Evolutionary conservation across 495 filamentous ascomycete species (phyloP), one percentile per base, ranked within the genome.

Genomic region (Hypoxylon fragiforme): DNA sequence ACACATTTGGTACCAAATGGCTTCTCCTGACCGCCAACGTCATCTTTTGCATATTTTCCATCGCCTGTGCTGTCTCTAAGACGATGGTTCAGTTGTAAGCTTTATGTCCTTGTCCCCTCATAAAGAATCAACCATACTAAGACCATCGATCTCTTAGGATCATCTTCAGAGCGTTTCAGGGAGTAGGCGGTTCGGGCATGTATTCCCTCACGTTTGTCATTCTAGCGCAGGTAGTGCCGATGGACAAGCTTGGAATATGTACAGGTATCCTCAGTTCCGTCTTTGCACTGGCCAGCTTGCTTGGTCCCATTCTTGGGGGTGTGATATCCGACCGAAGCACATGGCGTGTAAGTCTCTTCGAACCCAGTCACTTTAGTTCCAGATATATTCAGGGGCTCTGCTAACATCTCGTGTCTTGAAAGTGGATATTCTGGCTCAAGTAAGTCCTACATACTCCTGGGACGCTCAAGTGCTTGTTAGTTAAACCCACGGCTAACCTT

Each of bases 151-250:
- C 31, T n/a, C n/a, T n/a, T 40, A 81, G 77, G 0, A 80, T 83
- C 26, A 62, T 81, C 12, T 71, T 72, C 37, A 72, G 79, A n/a
- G 69, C 74, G 0, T 71, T 82, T 28, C 78, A 83, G 62, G 77
- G 79, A 2, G 65, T 82, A 11, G 78, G 78, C 1, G 78, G 64
- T 7, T 73, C 73, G 0, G 81, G 81, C 7, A 70, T 79, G 7
- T 81, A 79, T 52, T 68, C 77, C 4, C 45, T 82, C 9, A 54
- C 68, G 24, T 66, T 72, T 6, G 63, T 80, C 8, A 73, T 80
- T 28, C 42, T 68, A 7, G 71, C 75, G 4, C 65, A 73, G 24
- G 65, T 82, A 40, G 68, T 74, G 1, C 70, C 80, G 1, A 62
- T 57, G 22, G 50, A 66, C 1, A 68, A 76, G 45, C 64, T 74